Conservation (phyloP, 2,329 filamentous ascomycete genomes). For the Aspergillus sp. region DNA sequence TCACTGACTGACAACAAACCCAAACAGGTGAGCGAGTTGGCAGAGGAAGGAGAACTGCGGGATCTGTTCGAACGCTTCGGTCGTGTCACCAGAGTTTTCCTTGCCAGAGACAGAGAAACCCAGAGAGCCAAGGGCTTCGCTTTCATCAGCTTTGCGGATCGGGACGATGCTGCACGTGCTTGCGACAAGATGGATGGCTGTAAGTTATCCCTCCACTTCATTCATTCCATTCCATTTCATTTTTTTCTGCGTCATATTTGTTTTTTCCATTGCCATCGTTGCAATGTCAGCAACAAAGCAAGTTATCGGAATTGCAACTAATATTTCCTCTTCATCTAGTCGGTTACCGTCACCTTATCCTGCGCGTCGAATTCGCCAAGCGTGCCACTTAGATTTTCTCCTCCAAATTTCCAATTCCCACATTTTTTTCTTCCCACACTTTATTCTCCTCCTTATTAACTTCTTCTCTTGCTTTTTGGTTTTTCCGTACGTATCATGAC, state of each 20-base stretch:
- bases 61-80: constrained; percentile 98
- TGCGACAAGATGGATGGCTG: constrained; percentile 98
- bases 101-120: constrained; percentile 97
- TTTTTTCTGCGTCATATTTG: background rate
- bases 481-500: constrained; percentile 26
- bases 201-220: constrained; percentile 44
- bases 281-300: background rate
- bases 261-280: constrained; percentile 1
- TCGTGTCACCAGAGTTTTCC: constrained; percentile 93
- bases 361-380: constrained; percentile 57
- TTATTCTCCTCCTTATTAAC: background rate
- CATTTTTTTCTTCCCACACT: background rate
- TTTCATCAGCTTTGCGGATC: constrained; percentile 95
- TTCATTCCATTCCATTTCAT: background rate
- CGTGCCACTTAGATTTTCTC: constrained; percentile 40
- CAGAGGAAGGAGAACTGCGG: constrained; percentile 91
- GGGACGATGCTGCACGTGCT: constrained; percentile 84
- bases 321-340: constrained; percentile 33
- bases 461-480: constrained; percentile 22
- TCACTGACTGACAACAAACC: constrained; percentile 3
- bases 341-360: constrained; percentile 56
- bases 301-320: background rate
- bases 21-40: constrained; percentile 85
- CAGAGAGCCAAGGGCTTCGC: constrained; percentile 97
- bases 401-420: background rate